Evolutionary conservation across 2,329 filamentous ascomycete species (phyloP), one percentile per base, ranked within the genome.

Genomic region (Mycogone perniciosa): DNA sequence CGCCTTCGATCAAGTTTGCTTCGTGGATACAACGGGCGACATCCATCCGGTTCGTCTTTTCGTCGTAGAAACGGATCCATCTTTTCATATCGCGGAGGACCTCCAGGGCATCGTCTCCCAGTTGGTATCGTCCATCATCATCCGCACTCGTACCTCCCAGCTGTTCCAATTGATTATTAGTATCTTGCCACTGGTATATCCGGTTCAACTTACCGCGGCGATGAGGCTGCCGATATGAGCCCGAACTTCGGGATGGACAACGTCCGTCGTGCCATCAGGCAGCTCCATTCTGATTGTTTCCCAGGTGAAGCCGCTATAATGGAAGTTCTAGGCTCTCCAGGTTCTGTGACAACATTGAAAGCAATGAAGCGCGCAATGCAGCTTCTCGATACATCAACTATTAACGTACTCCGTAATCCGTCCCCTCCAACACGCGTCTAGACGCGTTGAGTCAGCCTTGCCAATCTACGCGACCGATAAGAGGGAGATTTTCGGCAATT

Each of bases 1-100:
- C 93, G 46, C 89, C 88, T 63, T 86, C 86, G 51, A 97, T 81
- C n/a, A 99, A 70, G 63, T 96, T 96, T 41, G 90, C 87, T 68
- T 97, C 90, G 63, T 89, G 85, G 59, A 97, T 76, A 67, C 90
- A 96, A 70, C 93, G 81, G 54, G 92, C 91, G 53, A 99, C 93
- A 65, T 99, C 93, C 76, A 95, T 86, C 58, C 92, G 86, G 65
- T 96, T 95, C 57, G 86, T 83, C 67, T 95, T 95, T 65, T 95
- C 88, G 67, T 96, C 91, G 75, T 93, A 93, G 56, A 96, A 82
- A 60, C 89, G 90, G 59, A 99, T 79, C 93, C 93, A 99, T 80
- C 86, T 86, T 65, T 93, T 92, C 49, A 99, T 78, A 70, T 99
- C 93, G 56, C 92, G 90, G 51, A 99, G 76, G 63, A 91, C 93